These are phyloP conservation scores for Podaxis sp. DNA, from an alignment of 768 basidiomycete genomes.

Conservation along the genomic window DNA sequence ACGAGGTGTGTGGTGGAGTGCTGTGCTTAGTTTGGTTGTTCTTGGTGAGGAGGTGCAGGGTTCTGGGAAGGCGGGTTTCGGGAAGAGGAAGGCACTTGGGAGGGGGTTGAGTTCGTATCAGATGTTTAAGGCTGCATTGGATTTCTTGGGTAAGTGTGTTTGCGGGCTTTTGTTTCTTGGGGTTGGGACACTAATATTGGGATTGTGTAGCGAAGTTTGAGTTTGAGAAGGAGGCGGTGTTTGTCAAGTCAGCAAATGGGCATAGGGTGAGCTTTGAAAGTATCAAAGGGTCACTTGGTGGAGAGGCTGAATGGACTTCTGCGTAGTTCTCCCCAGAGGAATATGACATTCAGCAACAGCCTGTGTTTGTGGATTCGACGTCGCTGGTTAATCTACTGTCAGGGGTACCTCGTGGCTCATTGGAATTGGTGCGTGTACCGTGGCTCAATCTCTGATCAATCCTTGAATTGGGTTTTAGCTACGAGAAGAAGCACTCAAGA, in stretches of 20 bases:
- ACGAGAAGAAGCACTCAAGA: slow-evolving; percentile 67
- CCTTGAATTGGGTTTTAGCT: slow-evolving; percentile 42
- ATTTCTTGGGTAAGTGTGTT: slow-evolving; percentile 66
- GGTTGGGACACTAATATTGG: background rate
- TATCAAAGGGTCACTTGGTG: background rate
- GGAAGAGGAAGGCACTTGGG: slow-evolving; percentile 58
- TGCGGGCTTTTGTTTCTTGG: background rate
- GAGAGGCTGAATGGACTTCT: background rate
- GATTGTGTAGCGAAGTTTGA: slow-evolving; percentile 59
- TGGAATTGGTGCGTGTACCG: slow-evolving; percentile 58
- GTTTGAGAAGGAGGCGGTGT: slow-evolving; percentile 51
- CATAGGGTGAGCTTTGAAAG: slow-evolving; percentile 42
- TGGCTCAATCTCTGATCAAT: background rate
- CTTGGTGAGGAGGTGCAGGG: slow-evolving; percentile 58
- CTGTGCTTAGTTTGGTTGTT: slow-evolving; percentile 55
- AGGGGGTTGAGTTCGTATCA: slow-evolving; percentile 88
- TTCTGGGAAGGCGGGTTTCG: slow-evolving; percentile 17
- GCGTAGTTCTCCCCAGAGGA: slow-evolving; percentile 54
- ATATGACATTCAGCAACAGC: slow-evolving; percentile 44
- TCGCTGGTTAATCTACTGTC: slow-evolving; percentile 76
- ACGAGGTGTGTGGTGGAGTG: slow-evolving; percentile 65
- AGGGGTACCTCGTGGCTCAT: slow-evolving; percentile 69
- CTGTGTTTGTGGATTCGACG: slow-evolving; percentile 75
- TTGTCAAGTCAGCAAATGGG: slow-evolving; percentile 50
- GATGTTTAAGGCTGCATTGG: slow-evolving; percentile 78